These are phyloP conservation scores for Fusarium succisae DNA, from an alignment of 2,329 filamentous ascomycete genomes.

Conservation along the genomic window DNA sequence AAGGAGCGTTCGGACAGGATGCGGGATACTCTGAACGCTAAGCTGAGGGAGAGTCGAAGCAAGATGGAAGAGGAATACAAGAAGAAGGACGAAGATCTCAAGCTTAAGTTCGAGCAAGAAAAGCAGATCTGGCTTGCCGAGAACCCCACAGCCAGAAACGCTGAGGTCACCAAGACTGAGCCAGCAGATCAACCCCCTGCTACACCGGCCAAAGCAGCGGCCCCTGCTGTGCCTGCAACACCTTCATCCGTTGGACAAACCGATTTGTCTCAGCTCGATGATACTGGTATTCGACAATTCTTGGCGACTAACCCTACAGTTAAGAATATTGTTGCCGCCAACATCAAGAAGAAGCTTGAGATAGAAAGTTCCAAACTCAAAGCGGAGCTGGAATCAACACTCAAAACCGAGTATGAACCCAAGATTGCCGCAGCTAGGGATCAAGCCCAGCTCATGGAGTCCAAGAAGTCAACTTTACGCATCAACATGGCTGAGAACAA, in stretches of 20 bases:
- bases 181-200: conserved; percentile 39
- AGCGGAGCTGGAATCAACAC: conserved; percentile 57
- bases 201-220: conserved; percentile 54
- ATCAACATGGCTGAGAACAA: conserved; percentile 83
- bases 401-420: conserved; percentile 64
- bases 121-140: conserved; percentile 70
- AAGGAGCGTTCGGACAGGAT: conserved; percentile 75
- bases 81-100: conserved; percentile 62
- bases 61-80: conserved; percentile 63
- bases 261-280: conserved; percentile 61
- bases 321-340: conserved; percentile 66
- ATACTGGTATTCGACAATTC: conserved; percentile 66
- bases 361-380: conserved; percentile 69
- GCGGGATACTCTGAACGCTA: conserved; percentile 74
- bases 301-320: conserved; percentile 65
- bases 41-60: conserved; percentile 72
- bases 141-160: conserved; percentile 47
- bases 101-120: conserved; percentile 69
- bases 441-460: conserved; percentile 75
- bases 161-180: conserved; percentile 24
- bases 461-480: conserved; percentile 78
- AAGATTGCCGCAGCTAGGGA: conserved; percentile 65
- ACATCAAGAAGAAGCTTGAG: conserved; percentile 76
- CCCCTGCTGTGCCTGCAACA: conserved; percentile 48
- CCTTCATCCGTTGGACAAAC: conserved; percentile 45